Evolutionary conservation across 805 yeast species (phyloP).

Genomic region (Saturnispora sanitii): DNA sequence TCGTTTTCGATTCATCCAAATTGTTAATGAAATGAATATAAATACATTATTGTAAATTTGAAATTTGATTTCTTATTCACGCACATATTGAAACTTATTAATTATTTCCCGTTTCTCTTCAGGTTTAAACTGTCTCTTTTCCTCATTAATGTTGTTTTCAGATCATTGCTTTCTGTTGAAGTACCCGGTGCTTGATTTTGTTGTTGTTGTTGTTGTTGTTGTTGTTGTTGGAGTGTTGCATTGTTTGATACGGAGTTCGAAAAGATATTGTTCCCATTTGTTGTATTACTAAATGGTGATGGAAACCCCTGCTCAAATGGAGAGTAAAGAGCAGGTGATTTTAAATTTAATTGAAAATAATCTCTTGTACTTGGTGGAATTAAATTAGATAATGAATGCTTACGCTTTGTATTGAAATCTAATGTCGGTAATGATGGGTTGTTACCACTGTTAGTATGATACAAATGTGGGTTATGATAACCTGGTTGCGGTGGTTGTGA

Average conservation of each 20-base stretch:
- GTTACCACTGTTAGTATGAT: too few species aligned
- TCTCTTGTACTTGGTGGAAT: neutral
- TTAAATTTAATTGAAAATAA: neutral
- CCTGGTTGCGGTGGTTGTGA: too few species aligned
- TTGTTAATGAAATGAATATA: too few species aligned
- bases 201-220: too few species aligned
- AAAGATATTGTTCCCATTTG: too few species aligned
- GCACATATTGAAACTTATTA: neutral
- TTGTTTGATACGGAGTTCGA: too few species aligned
- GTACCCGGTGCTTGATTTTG: neutral
- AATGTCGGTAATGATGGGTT: neutral
- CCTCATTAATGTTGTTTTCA: slow-evolving; percentile 7
- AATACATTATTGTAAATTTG: too few species aligned
- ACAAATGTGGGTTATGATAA: too few species aligned
- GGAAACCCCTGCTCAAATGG: slow-evolving; percentile 13
- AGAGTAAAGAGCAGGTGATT: slow-evolving; percentile 8
- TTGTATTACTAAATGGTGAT: slow-evolving; percentile 5
- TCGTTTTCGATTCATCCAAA: too few species aligned
- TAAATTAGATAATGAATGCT: slow-evolving; percentile 1
- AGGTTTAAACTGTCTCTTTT: slow-evolving; percentile 7
- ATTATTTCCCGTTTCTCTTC: slow-evolving; percentile 6
- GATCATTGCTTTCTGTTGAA: slow-evolving; percentile 1
- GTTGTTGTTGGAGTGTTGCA: too few species aligned
- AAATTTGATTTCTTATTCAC: too few species aligned
- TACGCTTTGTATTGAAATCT: neutral